Base-by-base conservation (phyloP, 495 filamentous ascomycete genomes). In the Hypoxylon fragiforme region DNA sequence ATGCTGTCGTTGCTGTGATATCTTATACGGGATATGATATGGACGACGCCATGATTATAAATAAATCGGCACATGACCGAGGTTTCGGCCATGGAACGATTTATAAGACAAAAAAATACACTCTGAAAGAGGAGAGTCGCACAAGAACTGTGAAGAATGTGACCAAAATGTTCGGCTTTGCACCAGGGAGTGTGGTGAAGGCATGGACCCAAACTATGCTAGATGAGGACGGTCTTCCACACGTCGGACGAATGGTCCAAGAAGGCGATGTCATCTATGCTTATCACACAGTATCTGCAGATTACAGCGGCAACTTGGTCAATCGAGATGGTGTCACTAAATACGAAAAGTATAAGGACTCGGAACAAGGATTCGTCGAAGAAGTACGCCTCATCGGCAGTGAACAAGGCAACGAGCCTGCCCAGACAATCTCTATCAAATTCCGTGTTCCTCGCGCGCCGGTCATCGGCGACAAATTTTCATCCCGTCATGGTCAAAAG, bases 31-130 rank as follows among this genome's bases (percentile, higher is more conserved):
- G 92, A 36, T 97, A 97, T 69, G 94, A 98, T 79, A 97, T 98
- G 94, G 94, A 98, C 77, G 94, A 98, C 74, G 94, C 94, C 69
- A 98, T 98, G 94, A 97, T 98, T 60, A 79, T 98, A 64, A 97
- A 97, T 77, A 98, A 98, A 69, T 97, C 92, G 11, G 85, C 92
- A 2, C 90, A 97, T 72, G 94, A 98, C 70, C 87, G 94, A 50
- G 94, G 94, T n/a, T 97, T 97, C 66, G 92, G 88, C 36, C 83
- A 97, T 68, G 94, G 94, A 36, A 95, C 90, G 6, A 89, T 98
- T 66, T 97, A 96, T 80, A 98, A 98, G 76, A 95, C 90, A 26
- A 96, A 97, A 72, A 85, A 91, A 55, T 81, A 90, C 70, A 81
- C 84, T 34, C 81, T 97, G 7, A 84, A 86, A 36, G 91, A 96